Percentiles rank a stretch among this genome's conserved stretches.
phyloP scores from a whole-genome alignment of 306 rosid species.

The Citrullus mucosospermus region DNA sequence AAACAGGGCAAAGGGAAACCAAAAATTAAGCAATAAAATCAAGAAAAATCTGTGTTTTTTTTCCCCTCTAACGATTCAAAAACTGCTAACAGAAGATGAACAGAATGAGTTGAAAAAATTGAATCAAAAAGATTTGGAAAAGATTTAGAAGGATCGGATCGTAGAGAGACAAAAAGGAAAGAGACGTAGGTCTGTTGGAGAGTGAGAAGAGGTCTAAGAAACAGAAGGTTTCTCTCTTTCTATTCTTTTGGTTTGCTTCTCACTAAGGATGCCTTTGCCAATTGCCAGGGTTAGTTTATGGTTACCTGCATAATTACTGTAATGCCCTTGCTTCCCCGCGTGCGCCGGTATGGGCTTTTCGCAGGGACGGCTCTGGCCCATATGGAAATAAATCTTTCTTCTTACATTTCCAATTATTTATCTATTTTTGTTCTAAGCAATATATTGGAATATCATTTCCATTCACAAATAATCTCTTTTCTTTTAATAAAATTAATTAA shows the following conservation, averaged over 20 bases:
- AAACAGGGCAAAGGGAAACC: background rate
- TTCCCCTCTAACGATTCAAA: no score
- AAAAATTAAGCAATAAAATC: slow-evolving; percentile 10
- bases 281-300: slow-evolving; percentile 6
- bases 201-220: slow-evolving; percentile 9
- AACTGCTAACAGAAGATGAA: background rate
- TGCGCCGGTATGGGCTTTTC: background rate
- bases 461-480: no score
- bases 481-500: no score
- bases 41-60: background rate
- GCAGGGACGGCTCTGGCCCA: background rate
- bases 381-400: background rate
- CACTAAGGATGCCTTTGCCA: background rate
- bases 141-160: slow-evolving; percentile 45
- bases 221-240: slow-evolving; percentile 3
- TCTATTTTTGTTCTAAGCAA: background rate
- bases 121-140: slow-evolving; percentile 32
- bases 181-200: slow-evolving; percentile 16
- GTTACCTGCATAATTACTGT: background rate
- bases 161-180: slow-evolving; percentile 20
- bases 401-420: background rate
- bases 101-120: background rate
- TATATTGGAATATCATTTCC: no score
- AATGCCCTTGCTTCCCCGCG: background rate
- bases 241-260: background rate